phyloP scores from a whole-genome alignment of 768 basidiomycete species.

The Pilatotrama ljubarskyi region DNA sequence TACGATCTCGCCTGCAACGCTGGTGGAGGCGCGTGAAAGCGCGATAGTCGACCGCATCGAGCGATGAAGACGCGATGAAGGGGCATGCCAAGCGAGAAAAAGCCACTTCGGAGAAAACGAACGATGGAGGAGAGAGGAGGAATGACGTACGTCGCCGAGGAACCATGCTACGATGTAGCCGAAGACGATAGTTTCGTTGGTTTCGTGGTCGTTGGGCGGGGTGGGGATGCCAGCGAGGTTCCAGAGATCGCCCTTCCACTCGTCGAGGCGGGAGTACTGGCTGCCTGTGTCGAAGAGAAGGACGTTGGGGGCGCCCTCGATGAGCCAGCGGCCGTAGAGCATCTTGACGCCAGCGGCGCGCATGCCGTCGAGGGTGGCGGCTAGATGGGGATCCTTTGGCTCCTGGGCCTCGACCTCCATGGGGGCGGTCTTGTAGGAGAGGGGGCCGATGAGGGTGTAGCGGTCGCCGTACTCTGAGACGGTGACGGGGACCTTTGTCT shows the following conservation, averaged over 20 bases:
- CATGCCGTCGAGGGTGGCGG: conserved; percentile 79
- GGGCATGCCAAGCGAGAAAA: neutral
- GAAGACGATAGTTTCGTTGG: conserved; percentile 97
- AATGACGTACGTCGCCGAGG: conserved; percentile 83
- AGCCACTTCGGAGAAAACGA: neutral
- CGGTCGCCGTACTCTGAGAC: conserved; percentile 94
- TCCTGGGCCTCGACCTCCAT: conserved; percentile 98
- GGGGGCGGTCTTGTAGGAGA: conserved; percentile 96
- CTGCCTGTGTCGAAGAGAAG: conserved; percentile 95
- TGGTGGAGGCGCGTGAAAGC: neutral
- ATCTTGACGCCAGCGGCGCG: conserved; percentile 87
- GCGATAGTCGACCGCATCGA: neutral
- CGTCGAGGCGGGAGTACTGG: conserved; percentile 84
- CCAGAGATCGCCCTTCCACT: conserved; percentile 99
- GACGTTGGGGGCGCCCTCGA: conserved; percentile 94
- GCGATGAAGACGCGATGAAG: neutral
- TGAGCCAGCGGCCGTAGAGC: conserved; percentile 96
- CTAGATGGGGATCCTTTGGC: conserved; percentile 77
- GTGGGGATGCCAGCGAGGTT: conserved; percentile 97
- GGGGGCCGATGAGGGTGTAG: conserved; percentile 96
- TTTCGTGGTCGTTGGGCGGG: conserved; percentile 95
- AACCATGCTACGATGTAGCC: conserved; percentile 99
- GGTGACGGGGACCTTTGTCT: conserved; percentile 98
- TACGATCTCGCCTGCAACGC: neutral
- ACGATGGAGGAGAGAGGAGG: neutral